These are phyloP conservation scores for Claviceps maximensis DNA, from an alignment of 2,329 filamentous ascomycete genomes.

Conservation along the genomic window DNA sequence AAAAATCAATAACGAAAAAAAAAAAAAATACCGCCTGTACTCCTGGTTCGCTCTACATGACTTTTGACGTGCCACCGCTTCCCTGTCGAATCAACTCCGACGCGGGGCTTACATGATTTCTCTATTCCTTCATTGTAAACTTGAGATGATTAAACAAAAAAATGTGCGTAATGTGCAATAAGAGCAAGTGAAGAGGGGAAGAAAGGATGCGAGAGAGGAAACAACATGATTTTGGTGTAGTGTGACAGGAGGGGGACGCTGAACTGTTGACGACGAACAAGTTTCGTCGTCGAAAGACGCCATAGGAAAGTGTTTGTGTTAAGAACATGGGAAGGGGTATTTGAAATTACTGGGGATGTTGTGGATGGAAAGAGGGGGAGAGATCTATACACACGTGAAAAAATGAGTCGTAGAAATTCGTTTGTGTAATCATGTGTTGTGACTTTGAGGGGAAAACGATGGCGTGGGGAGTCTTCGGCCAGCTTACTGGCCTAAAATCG, in stretches of 20 bases:
- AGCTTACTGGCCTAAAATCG: neutral
- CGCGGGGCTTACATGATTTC: constrained; percentile 27
- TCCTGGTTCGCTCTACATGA: constrained; percentile 30
- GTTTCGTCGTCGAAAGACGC: neutral
- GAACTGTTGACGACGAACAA: neutral
- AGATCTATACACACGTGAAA: constrained; percentile 26
- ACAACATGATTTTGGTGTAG: neutral
- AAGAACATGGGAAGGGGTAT: constrained; percentile 17
- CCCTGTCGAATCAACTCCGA: constrained; percentile 12
- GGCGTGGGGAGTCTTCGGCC: constrained; percentile 4
- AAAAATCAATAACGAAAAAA: constrained; percentile 11
- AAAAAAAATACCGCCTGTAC: constrained; percentile 21
- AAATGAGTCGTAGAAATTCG: constrained; percentile 24
- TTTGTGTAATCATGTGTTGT: constrained; percentile 17
- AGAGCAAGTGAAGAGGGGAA: neutral
- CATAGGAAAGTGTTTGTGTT: neutral
- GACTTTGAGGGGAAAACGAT: neutral
- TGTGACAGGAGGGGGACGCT: neutral
- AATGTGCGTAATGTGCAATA: constrained; percentile 6
- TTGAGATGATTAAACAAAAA: constrained; percentile 15
- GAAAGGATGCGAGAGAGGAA: neutral
- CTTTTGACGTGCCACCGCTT: constrained; percentile 24
- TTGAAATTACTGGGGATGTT: constrained; percentile 27
- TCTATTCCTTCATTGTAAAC: constrained; percentile 25
- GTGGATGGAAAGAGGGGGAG: constrained; percentile 14